Conservation (phyloP, 495 filamentous ascomycete species). For the Podospora tetraspora region DNA sequence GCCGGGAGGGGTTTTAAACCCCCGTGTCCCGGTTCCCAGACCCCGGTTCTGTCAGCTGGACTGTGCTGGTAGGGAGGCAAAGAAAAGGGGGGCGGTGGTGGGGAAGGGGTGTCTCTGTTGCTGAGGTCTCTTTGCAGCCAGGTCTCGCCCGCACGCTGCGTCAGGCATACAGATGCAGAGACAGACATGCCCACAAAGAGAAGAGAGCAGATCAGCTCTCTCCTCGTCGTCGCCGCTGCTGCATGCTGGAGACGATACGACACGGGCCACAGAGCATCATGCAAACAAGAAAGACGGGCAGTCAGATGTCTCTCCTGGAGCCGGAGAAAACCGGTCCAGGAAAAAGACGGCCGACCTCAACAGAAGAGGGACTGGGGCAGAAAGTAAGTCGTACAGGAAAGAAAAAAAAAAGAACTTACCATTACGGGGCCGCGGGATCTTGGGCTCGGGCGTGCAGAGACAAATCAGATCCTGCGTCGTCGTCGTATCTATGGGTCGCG, state of each 20-base stretch:
- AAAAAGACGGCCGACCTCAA: background rate
- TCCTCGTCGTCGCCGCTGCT: background rate
- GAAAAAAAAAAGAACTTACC: conserved; percentile 55
- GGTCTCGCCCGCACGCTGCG: background rate
- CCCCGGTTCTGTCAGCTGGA: conserved; percentile 3
- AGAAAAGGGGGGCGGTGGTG: background rate
- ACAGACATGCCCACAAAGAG: background rate
- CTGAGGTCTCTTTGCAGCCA: background rate
- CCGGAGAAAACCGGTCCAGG: conserved; percentile 2
- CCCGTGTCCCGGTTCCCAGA: background rate
- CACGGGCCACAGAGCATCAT: background rate
- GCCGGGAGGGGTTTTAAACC: background rate
- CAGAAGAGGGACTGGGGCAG: background rate
- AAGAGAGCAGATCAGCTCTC: background rate
- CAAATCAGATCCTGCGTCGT: conserved; percentile 55
- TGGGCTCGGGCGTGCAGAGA: conserved; percentile 87
- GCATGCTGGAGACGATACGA: background rate
- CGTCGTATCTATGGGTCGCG: conserved; percentile 22
- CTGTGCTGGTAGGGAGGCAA: background rate
- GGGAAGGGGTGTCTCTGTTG: background rate
- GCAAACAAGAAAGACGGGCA: background rate
- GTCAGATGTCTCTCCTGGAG: background rate
- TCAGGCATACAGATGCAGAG: background rate
- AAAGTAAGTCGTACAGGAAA: conserved; percentile 15
- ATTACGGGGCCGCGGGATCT: conserved; percentile 91